Conservation (phyloP, 805 yeast species). For the Candida lessepsii region DNA sequence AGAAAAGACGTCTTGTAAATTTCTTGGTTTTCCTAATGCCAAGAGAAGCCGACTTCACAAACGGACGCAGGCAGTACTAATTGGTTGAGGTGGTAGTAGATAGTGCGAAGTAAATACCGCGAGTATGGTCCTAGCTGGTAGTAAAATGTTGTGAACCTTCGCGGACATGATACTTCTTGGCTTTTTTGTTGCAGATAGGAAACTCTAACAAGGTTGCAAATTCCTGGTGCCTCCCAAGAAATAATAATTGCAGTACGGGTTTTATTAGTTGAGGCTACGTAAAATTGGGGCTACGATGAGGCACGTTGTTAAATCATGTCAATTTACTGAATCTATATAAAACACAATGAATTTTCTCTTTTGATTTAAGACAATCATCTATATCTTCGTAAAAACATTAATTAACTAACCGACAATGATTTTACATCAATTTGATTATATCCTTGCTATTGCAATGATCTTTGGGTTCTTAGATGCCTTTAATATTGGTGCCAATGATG, state of each 20-base stretch:
- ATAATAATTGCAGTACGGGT: neutral
- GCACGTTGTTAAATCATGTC: neutral
- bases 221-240: neutral
- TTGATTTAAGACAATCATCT: too few relatives aligned
- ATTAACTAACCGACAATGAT: conserved; percentile 21
- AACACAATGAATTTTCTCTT: neutral
- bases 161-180: too few relatives aligned
- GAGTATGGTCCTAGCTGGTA: too few relatives aligned
- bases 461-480: conserved; percentile 78
- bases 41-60: too few relatives aligned
- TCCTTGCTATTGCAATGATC: conserved; percentile 66
- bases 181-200: too few relatives aligned
- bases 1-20: too few relatives aligned
- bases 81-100: too few relatives aligned
- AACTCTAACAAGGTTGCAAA: too few relatives aligned
- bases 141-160: too few relatives aligned
- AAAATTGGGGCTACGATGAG: neutral
- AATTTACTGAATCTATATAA: neutral
- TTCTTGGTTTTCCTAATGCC: too few relatives aligned
- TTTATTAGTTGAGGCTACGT: neutral
- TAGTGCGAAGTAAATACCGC: too few relatives aligned
- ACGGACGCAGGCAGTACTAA: too few relatives aligned
- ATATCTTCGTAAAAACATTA: neutral
- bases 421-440: conserved; percentile 61
- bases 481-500: conserved; percentile 82